Base-by-base conservation (phyloP, 257 asterid species). In the Nicotiana otophora region DNA sequence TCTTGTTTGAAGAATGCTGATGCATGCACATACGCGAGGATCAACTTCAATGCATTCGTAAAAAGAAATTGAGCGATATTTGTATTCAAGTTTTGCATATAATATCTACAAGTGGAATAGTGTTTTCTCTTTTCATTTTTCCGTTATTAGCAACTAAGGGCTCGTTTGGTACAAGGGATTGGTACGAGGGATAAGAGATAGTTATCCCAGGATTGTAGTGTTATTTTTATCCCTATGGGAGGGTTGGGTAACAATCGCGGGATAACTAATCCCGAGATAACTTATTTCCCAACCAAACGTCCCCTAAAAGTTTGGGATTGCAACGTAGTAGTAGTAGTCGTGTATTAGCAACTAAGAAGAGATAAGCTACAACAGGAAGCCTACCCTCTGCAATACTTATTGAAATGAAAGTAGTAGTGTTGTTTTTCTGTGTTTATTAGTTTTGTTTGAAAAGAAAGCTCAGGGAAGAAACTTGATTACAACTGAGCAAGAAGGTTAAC, bases 381-480 rank as follows among this genome's bases (percentile, higher is more conserved):
- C 0, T 34, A 17, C 54, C n/a, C 54, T 68, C 53, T 68, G 16
- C 54, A 68, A 10, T 5, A 68, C 36, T 36, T 68, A 36, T 53
- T 33, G 31, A 31, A 31, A 31, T 3, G 34, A 31, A 31, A 3
- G 34, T 31, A 31, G 34, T 31, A 31, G 34, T 31, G 2, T 23
- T 1, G 23, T 46, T 46, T 72, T 3, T 72, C 20, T 46, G 14
- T 0, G 2, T 23, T 46, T 72, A 12, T 46, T 72, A 20, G 23
- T 46, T 39, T 17, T 14, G 79, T 46, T n/a, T 72, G 61, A 46
- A 39, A n/a, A 72, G 19, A 70, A 42, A 70, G 79, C 48, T n/a
- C 79, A 72, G 36, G 61, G 20, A 69, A 20, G 34, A 60, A 61
- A 3, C n/a, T 57, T 60, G 82, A 20, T 60, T 78, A 78, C 82